Percentiles rank a stretch among this genome's conserved stretches.
Evolutionary conservation across 2,329 filamentous ascomycete species (phyloP).

Genomic region (Diaporthe nobilis): DNA sequence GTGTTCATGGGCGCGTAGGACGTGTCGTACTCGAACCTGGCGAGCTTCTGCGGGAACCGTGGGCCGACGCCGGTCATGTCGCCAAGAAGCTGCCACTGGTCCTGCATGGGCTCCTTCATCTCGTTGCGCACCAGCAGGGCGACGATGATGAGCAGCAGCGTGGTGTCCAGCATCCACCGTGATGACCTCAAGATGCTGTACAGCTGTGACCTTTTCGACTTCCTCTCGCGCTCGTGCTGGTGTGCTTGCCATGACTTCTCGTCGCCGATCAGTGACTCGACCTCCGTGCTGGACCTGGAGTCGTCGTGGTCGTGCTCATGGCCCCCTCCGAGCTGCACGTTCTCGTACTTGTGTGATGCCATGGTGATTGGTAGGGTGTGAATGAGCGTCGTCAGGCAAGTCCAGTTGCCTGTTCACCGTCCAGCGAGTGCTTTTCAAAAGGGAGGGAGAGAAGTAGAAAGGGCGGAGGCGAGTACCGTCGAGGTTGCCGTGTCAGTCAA

Average conservation of each 20-base stretch:
- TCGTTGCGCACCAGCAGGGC: constrained; percentile 53
- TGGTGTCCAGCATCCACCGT: constrained; percentile 57
- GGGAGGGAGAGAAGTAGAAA: neutral
- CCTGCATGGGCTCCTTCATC: constrained; percentile 43
- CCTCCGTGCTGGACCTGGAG: constrained; percentile 54
- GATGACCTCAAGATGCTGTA: constrained; percentile 49
- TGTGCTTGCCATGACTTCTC: constrained; percentile 53
- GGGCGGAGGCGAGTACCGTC: neutral
- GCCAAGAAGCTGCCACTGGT: constrained; percentile 52
- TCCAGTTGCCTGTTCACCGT: constrained; percentile 37
- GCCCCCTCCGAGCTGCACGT: constrained; percentile 45
- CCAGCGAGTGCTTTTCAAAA: constrained; percentile 30
- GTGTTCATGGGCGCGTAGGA: constrained; percentile 54
- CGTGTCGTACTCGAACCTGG: constrained; percentile 52
- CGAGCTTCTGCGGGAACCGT: constrained; percentile 50
- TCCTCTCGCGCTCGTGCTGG: constrained; percentile 45
- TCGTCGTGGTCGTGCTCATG: constrained; percentile 52
- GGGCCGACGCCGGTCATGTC: constrained; percentile 55
- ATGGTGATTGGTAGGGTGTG: constrained; percentile 12
- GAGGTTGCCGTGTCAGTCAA: constrained; percentile 13
- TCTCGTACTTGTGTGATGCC: constrained; percentile 49
- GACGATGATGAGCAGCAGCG: constrained; percentile 55
- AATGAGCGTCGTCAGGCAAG: constrained; percentile 28
- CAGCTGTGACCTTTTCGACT: constrained; percentile 44
- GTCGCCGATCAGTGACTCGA: constrained; percentile 57